Percentiles rank a stretch among this genome's conserved stretches.
phyloP scores from a whole-genome alignment of 345 rosid genomes.

The Eutrema heterophyllum region DNA sequence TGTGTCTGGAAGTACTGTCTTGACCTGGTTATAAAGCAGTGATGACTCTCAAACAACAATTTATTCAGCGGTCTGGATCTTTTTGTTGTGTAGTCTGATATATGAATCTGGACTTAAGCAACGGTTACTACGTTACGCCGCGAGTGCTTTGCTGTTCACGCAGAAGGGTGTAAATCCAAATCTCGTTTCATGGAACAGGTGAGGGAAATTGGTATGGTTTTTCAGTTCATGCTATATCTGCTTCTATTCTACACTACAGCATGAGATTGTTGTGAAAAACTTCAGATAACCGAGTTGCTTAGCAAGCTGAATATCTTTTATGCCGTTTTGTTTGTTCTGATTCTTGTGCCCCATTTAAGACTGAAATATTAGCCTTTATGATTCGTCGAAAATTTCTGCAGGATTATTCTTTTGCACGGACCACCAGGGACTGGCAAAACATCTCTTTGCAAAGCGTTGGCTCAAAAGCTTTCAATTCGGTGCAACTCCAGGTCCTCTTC shows the following conservation, averaged over 20 bases:
- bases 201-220: conserved; percentile 17
- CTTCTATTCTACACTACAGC: neutral
- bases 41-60: neutral
- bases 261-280: neutral
- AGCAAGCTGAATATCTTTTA: conserved; percentile 1
- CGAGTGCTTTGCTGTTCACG: conserved; percentile 87
- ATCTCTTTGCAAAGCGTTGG: conserved; percentile 93
- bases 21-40: neutral
- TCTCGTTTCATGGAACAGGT: conserved; percentile 96
- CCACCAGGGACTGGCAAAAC: conserved; percentile 99
- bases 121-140: conserved; percentile 79
- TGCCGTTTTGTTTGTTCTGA: neutral
- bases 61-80: conserved; percentile 5
- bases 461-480: conserved; percentile 87
- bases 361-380: neutral
- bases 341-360: neutral
- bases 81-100: conserved; percentile 63
- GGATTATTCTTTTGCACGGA: conserved; percentile 94
- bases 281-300: neutral
- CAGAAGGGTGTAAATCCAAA: conserved; percentile 89
- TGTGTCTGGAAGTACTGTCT: conserved; percentile 20
- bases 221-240: neutral
- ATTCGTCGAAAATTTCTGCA: conserved; percentile 30
- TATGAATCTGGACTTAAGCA: conserved; percentile 94
- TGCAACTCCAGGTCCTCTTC: conserved; percentile 67